These are phyloP conservation scores for Trichoderma sp. DNA, from an alignment of 2,329 filamentous ascomycete species.

Conservation along the genomic window DNA sequence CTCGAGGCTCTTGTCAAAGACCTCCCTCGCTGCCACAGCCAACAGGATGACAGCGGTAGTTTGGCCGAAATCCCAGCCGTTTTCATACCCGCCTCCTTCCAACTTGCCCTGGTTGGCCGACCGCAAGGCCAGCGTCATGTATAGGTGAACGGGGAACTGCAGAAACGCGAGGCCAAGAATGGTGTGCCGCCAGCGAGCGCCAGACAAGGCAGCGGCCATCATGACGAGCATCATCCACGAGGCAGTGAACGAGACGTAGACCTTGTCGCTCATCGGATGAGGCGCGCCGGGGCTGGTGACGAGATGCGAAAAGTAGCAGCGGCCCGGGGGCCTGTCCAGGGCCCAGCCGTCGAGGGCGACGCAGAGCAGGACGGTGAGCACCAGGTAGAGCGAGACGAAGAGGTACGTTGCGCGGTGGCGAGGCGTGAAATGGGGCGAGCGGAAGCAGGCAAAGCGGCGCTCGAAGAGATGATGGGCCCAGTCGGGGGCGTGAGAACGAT, in stretches of 20 bases:
- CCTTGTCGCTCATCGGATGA: constrained; percentile 34
- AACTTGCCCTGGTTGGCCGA: constrained; percentile 33
- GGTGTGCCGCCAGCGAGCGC: constrained; percentile 26
- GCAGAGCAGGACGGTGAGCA: constrained; percentile 34
- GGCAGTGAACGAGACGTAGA: constrained; percentile 31
- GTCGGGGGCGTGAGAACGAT: background rate
- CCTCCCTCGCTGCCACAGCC: constrained; percentile 29
- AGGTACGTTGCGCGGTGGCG: constrained; percentile 35
- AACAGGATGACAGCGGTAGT: constrained; percentile 36
- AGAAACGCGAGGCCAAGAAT: constrained; percentile 34
- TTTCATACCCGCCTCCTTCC: constrained; percentile 29
- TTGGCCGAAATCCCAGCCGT: constrained; percentile 39
- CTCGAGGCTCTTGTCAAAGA: constrained; percentile 30
- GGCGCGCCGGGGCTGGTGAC: constrained; percentile 25
- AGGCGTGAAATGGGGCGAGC: constrained; percentile 24
- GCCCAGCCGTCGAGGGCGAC: constrained; percentile 34
- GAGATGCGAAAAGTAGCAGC: constrained; percentile 33
- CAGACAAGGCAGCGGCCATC: constrained; percentile 27
- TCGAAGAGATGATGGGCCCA: background rate
- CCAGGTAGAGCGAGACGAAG: constrained; percentile 35
- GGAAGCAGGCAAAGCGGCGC: background rate
- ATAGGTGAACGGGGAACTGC: constrained; percentile 38
- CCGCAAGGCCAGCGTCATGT: constrained; percentile 37
- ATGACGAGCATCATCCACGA: constrained; percentile 30
- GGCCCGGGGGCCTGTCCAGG: constrained; percentile 30